These are phyloP conservation scores for Aspergillus heteromorphus DNA, from an alignment of 495 filamentous ascomycete species.

Conservation along the genomic window DNA sequence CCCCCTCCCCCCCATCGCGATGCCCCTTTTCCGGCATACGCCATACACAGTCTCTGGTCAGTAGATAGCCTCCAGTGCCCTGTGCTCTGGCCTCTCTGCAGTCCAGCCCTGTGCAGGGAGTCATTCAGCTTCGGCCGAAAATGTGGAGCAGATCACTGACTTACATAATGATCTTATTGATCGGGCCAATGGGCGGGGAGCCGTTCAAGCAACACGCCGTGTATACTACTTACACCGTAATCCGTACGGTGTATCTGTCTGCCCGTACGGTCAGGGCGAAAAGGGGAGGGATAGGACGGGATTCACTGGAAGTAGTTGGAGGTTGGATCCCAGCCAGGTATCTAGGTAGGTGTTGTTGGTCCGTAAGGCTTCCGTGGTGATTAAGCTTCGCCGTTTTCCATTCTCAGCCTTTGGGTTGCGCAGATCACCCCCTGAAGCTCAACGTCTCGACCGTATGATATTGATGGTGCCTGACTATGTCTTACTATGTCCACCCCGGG, in stretches of 20 bases:
- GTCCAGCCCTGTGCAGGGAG: no score
- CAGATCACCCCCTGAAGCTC: conserved; percentile 7
- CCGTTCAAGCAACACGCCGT: not conserved
- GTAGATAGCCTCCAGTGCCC: no score
- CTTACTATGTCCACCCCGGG: no score
- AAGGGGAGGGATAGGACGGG: no score
- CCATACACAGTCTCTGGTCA: not conserved
- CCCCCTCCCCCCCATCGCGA: not conserved
- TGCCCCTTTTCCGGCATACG: not conserved
- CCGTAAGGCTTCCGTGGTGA: not conserved
- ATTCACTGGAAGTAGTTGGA: no score
- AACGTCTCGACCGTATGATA: not conserved
- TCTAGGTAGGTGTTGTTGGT: not conserved
- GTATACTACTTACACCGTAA: no score
- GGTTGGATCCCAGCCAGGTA: not conserved
- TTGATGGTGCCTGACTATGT: not conserved
- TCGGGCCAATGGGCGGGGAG: conserved; percentile 1
- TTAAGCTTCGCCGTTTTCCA: conserved; percentile 8
- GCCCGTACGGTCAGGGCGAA: no score
- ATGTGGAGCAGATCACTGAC: conserved; percentile 1
- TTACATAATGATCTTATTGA: not conserved
- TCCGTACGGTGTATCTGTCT: no score
- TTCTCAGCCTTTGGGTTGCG: conserved; percentile 4
- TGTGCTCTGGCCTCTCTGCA: no score
- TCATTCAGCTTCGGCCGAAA: conserved; percentile 10